Percentiles rank a stretch among this genome's conserved stretches.
Conservation (phyloP, 805 yeast genomes). For the Ogataea allantospora region DNA sequence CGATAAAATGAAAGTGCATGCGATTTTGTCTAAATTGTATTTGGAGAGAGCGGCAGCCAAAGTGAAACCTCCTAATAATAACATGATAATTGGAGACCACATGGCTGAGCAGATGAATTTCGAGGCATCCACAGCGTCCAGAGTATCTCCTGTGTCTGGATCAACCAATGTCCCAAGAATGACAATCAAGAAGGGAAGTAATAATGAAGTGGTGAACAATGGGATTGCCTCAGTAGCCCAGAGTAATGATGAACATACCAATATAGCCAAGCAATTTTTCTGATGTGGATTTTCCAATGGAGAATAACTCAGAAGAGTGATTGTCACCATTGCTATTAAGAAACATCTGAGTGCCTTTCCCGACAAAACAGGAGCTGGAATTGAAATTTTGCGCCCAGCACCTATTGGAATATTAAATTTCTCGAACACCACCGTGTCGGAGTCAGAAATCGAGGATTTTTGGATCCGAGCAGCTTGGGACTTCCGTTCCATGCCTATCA, state of each 20-base stretch:
- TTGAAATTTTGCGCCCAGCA: constrained; percentile 27
- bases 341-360: constrained; percentile 43
- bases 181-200: constrained; percentile 81
- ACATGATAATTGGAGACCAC: constrained; percentile 95
- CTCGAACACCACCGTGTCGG: constrained; percentile 17
- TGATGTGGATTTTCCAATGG: constrained; percentile 66
- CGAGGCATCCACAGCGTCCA: constrained; percentile 69
- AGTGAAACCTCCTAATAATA: constrained; percentile 89
- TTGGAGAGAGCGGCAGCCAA: constrained; percentile 93
- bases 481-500: constrained; percentile 86
- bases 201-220: constrained; percentile 79
- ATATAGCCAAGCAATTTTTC: constrained; percentile 77
- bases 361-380: constrained; percentile 39
- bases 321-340: constrained; percentile 48
- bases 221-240: constrained; percentile 98
- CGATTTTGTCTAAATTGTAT: constrained; percentile 80
- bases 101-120: constrained; percentile 76
- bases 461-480: constrained; percentile 65
- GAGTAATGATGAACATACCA: constrained; percentile 75
- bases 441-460: constrained; percentile 29
- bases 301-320: constrained; percentile 46
- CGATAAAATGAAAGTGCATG: constrained; percentile 78
- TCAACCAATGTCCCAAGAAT: constrained; percentile 66
- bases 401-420: constrained; percentile 29
- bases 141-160: constrained; percentile 44